phyloP scores from a whole-genome alignment of 768 basidiomycete species.

The Asterophora parasitica region DNA sequence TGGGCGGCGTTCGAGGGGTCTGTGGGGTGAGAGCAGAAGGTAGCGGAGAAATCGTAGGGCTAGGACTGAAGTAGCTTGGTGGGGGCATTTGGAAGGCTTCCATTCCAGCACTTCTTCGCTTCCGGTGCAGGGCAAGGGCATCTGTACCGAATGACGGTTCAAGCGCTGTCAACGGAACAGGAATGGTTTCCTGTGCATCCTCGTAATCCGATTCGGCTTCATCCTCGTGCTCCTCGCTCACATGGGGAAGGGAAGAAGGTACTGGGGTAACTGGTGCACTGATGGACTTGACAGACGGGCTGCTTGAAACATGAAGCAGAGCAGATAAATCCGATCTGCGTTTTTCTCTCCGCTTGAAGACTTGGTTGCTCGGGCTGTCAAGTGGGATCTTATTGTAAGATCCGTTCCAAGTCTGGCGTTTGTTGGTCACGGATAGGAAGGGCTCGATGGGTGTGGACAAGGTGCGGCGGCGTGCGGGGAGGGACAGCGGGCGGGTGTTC shows the following conservation, averaged over 20 bases:
- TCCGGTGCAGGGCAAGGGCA: conserved; percentile 57
- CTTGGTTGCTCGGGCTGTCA: conserved; percentile 40
- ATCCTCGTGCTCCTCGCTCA: conserved; percentile 19
- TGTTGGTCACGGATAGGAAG: conserved; percentile 28
- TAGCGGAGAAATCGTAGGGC: conserved; percentile 22
- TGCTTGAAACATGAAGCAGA: conserved; percentile 30
- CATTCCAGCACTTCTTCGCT: conserved; percentile 44
- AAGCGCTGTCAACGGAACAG: conserved; percentile 16
- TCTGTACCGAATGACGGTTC: conserved; percentile 49
- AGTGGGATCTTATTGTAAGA: conserved; percentile 48
- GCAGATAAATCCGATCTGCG: conserved; percentile 51
- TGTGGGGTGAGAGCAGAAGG: conserved; percentile 19
- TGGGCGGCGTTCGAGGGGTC: conserved; percentile 26
- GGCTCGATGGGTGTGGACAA: conserved; percentile 21
- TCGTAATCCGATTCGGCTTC: conserved; percentile 26
- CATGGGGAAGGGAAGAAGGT: conserved; percentile 12
- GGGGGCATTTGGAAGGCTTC: conserved; percentile 42
- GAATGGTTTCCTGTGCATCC: conserved; percentile 13
- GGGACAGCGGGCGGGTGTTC: conserved; percentile 36
- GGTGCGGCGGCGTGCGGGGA: conserved; percentile 29
- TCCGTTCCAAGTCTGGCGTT: conserved; percentile 76
- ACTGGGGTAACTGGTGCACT: conserved; percentile 36
- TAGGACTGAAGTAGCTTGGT: conserved; percentile 27
- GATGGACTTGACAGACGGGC: conserved; percentile 19
- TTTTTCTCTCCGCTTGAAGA: conserved; percentile 43